Base-by-base conservation (phyloP, 2,329 filamentous ascomycete genomes). In the Domatiomyces globalis region DNA sequence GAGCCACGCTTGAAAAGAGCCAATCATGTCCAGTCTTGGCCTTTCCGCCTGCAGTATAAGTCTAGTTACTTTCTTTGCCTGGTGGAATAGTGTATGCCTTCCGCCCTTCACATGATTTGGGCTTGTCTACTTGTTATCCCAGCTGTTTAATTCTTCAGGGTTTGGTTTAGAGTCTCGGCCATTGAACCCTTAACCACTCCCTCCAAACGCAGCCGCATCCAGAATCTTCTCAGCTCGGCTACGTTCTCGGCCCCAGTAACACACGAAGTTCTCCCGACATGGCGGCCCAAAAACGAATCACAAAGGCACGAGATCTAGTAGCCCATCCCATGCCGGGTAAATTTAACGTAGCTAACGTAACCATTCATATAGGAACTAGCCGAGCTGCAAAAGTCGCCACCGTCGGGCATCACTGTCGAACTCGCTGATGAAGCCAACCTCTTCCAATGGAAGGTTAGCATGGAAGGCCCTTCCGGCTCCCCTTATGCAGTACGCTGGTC, bases 371-470 rank as follows among this genome's bases (percentile, higher is more conserved):
- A 84, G 81, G 81, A 84, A 66, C 70, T 81, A 50, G 66, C 63
- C n/a, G 80, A 83, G 58, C 69, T 81, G 58, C 73, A 70, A 20
- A 67, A 67, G 45, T 71, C 70, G 39, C 78, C 80, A 33, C 77
- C 52, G 0, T 84, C 69, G 20, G 80, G 80, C 48, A 77, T 80
- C 59, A 71, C 63, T 15, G 74, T 83, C 56, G 69, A 67, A 51
- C 71, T 82, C 8, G 69, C 73, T 46, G 75, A 82, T 57, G 82
- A 85, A 61, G 69, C 75, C 54, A 77, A 85, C 66, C 70, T 86
- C 57, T 78, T 81, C 63, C 73, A 78, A 60, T 87, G 83, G 83
- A 77, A 81, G 55, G 74, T 85, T 54, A 66, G 74, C 51, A 78
- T 86, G 72, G 75, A 81, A 46, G 83, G 81, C 1, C 83, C 83